Evolutionary conservation across 75 land plant genomes (phyloP), one percentile per base, ranked within the genome.

Genomic region (Selaginella tamariscina): DNA sequence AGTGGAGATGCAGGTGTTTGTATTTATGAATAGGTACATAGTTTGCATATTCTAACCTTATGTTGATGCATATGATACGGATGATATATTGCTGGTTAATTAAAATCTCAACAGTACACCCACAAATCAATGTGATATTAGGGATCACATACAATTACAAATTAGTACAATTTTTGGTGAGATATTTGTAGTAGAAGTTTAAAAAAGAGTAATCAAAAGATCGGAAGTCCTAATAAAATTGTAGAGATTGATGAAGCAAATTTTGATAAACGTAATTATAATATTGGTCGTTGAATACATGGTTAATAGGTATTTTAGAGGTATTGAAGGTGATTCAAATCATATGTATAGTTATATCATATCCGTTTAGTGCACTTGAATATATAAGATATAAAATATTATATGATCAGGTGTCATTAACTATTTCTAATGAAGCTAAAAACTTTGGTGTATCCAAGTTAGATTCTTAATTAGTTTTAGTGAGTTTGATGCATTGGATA

Each of bases 111-210:
- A 39, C 15, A 39, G 49, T 39, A 39, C 49, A 39, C 5, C 11
- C 49, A 39, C 49, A 39, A 39, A 39, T 39, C 11, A 39, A 39
- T 39, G 49, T 15, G 15, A 39, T 39, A 39, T 39, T 39, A 39
- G 49, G 49, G 49, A 39, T 39, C 49, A 39, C 49, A 39, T 5
- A 39, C 15, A 39, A 39, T 39, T 15, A 39, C 15, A 39, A 5
- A 39, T 39, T 39, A 39, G 49, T 39, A 39, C 49, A 39, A 39
- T 39, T 15, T 39, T 39, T 39, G 15, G 5, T 15, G 15, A 39
- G 49, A 39, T 39, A 39, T 39, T 39, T 39, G 49, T 39, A 39
- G n/a, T 39, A 39, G 49, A 39, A 39, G 49, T 39, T 39, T 39
- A 39, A 39, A 39, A 39, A 39, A 15, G 49, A 39, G 49, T 5